Evolutionary conservation across 2,329 filamentous ascomycete species (phyloP), one percentile per base, ranked within the genome.

Genomic region (Fusarium proliferatum): DNA sequence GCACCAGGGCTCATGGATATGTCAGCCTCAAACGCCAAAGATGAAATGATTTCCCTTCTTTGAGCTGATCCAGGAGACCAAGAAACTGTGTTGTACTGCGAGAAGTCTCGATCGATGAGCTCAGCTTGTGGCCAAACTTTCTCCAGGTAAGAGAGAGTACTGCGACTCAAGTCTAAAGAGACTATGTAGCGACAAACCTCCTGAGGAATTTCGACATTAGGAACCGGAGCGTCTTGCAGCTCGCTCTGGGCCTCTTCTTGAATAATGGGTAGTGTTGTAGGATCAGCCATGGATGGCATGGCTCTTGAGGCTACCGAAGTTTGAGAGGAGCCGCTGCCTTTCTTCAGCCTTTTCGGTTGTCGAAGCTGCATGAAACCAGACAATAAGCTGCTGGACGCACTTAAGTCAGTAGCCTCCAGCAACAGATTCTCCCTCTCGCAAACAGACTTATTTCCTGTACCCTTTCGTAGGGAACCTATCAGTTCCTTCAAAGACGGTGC

Each of bases 1-100:
- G 88, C 90, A 0, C 85, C 86, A 0, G 93, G 90, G 0, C 93
- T 93, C 9, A 95, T 76, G 2, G 92, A 88, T 6, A 97, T 81
- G 76, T 97, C 95, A 6, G 93, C 92, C 79, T 94, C 92, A 10
- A 84, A 82, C 2, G 82, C 81, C 3, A 88, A 80, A 0, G 82
- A 72, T 1, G 84, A 86, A 8, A 76, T 67, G 6, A 82, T 17
- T 46, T 73, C 65, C n/a, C 33, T 72, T 68, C 30, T 80, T 75
- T 53, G 80, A 77, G 59, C 52, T 8, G 70, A 75, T 5, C 69
- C 59, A 71, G 79, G 33, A 60, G 80, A 61, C 84, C 83, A 84
- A 15, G 69, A 42, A 39, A 80, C 61, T 10, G 77, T 80, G 49
- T 84, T 82, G 71, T 84, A 80, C 10, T 79, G 78, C 9, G 80